Percentiles rank a stretch among this genome's conserved stretches.
These are phyloP conservation scores for Tylopilus sp. DNA, from an alignment of 768 basidiomycete genomes.

Conservation along the genomic window DNA sequence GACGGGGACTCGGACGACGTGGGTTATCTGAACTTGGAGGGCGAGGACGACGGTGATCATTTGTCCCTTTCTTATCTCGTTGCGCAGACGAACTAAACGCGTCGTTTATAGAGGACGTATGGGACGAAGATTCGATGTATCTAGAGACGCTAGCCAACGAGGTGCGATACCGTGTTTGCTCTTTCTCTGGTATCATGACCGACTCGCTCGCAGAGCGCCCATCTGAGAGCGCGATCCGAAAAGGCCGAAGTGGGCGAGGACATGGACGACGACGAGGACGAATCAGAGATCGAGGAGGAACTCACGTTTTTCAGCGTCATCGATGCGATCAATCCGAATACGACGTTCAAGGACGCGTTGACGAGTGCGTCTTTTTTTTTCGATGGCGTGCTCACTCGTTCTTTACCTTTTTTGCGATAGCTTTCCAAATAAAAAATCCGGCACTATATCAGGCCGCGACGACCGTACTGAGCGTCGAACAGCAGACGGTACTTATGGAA, in stretches of 20 bases:
- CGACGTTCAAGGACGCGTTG: conserved; percentile 73
- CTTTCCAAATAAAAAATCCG: conserved; percentile 72
- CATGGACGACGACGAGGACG: conserved; percentile 42
- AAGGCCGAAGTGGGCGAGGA: conserved; percentile 33
- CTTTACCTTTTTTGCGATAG: background rate
- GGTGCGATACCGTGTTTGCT: conserved; percentile 39
- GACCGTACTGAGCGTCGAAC: conserved; percentile 66
- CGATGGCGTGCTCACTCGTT: too few relatives aligned
- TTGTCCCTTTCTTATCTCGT: background rate
- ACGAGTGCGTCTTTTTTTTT: conserved; percentile 45
- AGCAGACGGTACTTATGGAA: conserved; percentile 81
- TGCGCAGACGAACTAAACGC: background rate
- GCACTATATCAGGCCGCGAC: conserved; percentile 68
- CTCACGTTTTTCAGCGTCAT: conserved; percentile 83
- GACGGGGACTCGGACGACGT: conserved; percentile 50
- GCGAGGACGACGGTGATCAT: conserved; percentile 58
- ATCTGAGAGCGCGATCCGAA: conserved; percentile 63
- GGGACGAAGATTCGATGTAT: conserved; percentile 88
- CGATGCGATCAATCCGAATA: conserved; percentile 75
- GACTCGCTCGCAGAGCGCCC: conserved; percentile 51
- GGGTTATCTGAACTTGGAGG: conserved; percentile 57
- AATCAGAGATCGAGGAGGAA: conserved; percentile 74
- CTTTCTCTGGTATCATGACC: background rate
- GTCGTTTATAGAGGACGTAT: conserved; percentile 70
- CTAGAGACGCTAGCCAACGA: conserved; percentile 83